Evolutionary conservation across 2,329 filamentous ascomycete genomes (phyloP), one percentile per base, ranked within the genome.

Genomic region (Colletotrichum somersetense): DNA sequence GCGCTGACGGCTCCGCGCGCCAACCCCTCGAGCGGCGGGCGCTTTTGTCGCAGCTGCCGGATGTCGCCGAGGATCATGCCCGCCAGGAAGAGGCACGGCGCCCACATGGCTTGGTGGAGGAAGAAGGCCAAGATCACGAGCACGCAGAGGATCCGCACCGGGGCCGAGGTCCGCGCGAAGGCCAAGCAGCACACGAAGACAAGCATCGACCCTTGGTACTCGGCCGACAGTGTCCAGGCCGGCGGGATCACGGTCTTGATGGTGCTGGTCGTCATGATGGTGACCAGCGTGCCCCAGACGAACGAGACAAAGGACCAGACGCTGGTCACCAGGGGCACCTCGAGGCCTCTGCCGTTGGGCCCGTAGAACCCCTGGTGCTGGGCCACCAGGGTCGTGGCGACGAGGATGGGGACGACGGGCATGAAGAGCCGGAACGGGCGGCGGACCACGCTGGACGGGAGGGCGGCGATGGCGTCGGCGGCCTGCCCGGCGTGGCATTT

Each of bases 221-320:
- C 89, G 59, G 89, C 84, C 2, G 89, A 88, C 55, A 91, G 90
- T 5, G 89, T 90, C 89, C 89, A 91, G 23, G 90, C 79, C 73
- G 91, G 89, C 35, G 88, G 83, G 75, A 90, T 86, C 14, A 72
- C 80, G 59, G 83, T 80, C 85, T 85, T 87, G 72, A 81, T 80
- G 79, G 85, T 88, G 40, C 87, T 77, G 59, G 87, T 83, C 38
- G 88, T 74, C 70, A 88, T 87, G 33, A 82, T 77, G 72, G 82
- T 85, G 81, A 88, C 84, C 68, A 84, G 80, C 73, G 77, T 75
- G 30, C 74, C 73, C 87, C 87, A 89, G 86, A 87, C 88, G 72
- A 87, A 82, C 67, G 86, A 82, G 18, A 73, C 72, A 72, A 88
- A 85, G n/a, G 77, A 80, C 59, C 76, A 78, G 3, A 79, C 68